phyloP scores from a whole-genome alignment of 2,329 filamentous ascomycete species.

The Ophiostoma quercus region DNA sequence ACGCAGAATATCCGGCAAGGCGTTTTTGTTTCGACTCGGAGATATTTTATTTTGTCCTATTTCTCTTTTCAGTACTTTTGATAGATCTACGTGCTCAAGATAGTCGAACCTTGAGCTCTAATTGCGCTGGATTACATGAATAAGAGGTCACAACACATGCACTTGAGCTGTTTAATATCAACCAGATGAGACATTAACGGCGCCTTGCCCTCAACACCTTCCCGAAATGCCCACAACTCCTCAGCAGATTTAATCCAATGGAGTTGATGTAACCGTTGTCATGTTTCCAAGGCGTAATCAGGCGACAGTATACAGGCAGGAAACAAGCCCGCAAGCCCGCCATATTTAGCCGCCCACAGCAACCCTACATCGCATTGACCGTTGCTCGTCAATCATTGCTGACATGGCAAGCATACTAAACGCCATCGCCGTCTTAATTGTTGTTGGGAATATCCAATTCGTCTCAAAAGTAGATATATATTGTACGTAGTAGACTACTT shows the following conservation, averaged over 20 bases:
- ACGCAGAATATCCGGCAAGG: background rate
- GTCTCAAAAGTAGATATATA: background rate
- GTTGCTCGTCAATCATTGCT: background rate
- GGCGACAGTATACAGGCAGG: background rate
- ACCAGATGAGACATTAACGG: background rate
- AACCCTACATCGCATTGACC: background rate
- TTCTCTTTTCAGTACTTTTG: background rate
- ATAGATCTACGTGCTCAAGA: background rate
- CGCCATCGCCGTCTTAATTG: background rate
- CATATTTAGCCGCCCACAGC: background rate
- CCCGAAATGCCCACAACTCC: background rate
- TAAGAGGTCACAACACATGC: background rate
- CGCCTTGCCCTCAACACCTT: background rate
- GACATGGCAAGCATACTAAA: background rate
- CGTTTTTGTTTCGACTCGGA: too few relatives aligned
- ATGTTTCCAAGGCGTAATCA: background rate
- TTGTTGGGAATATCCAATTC: background rate
- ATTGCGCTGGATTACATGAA: background rate
- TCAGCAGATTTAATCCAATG: background rate
- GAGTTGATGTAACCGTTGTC: background rate
- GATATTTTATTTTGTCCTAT: background rate
- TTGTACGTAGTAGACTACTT: background rate
- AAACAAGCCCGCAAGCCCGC: background rate
- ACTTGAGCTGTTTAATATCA: slow-evolving; percentile 1
- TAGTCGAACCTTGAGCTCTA: background rate